Conservation (phyloP, 2,329 filamentous ascomycete genomes). For the Clarireedia paspali region DNA sequence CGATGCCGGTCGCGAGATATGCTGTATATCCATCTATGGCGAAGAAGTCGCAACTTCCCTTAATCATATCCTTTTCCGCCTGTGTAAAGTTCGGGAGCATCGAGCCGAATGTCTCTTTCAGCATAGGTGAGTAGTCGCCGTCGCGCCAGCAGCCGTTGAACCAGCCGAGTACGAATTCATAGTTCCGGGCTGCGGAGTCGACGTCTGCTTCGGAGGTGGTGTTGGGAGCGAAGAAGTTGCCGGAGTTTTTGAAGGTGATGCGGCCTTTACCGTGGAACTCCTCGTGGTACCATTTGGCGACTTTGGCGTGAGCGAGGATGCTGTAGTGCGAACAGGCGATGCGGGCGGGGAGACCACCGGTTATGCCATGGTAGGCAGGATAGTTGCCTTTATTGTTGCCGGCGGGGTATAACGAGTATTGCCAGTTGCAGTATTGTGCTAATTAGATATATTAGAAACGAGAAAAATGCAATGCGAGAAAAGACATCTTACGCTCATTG, state of each 20-base stretch:
- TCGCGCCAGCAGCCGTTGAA: slow-evolving; percentile 40
- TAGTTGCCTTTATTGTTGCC: slow-evolving; percentile 33
- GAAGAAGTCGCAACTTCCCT: slow-evolving; percentile 47
- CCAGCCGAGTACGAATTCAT: slow-evolving; percentile 41
- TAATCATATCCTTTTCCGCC: slow-evolving; percentile 41
- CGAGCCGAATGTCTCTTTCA: slow-evolving; percentile 37
- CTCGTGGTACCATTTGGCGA: slow-evolving; percentile 47
- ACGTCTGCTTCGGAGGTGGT: slow-evolving; percentile 28
- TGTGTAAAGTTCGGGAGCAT: slow-evolving; percentile 38
- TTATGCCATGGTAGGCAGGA: slow-evolving; percentile 36
- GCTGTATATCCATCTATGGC: slow-evolving; percentile 51
- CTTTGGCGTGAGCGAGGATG: slow-evolving; percentile 40
- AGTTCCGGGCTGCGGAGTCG: slow-evolving; percentile 27
- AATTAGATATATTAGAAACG: not conserved
- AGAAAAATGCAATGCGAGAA: slow-evolving; percentile 8
- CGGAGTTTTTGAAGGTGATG: slow-evolving; percentile 38
- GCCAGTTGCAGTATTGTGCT: slow-evolving; percentile 41
- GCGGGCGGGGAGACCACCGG: slow-evolving; percentile 33
- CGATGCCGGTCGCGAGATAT: slow-evolving; percentile 27
- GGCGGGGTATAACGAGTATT: slow-evolving; percentile 37
- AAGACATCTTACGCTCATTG: slow-evolving; percentile 38
- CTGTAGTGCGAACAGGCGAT: slow-evolving; percentile 39
- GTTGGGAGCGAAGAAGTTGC: slow-evolving; percentile 39
- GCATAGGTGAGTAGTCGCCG: slow-evolving; percentile 40
- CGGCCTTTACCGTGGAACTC: slow-evolving; percentile 43